phyloP scores from a whole-genome alignment of 441 rosid species.

The Aleurites moluccanus region DNA sequence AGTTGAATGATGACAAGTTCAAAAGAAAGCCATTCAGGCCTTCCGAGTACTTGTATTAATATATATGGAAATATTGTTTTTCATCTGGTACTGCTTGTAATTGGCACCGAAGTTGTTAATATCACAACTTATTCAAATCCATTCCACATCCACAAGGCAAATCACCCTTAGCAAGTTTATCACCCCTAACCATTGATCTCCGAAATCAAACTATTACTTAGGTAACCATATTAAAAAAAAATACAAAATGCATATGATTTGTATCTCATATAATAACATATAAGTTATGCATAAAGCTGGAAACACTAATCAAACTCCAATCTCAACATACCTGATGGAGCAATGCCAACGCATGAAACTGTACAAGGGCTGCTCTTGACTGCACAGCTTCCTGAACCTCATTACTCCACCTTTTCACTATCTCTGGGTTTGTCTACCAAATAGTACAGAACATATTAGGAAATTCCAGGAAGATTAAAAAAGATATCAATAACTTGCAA shows the following conservation, averaged over 20 bases:
- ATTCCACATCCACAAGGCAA: not conserved
- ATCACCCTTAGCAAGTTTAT: not conserved
- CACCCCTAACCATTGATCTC: not conserved
- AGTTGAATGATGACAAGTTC: not conserved
- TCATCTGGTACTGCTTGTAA: not conserved
- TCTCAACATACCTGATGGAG: slow-evolving; percentile 71
- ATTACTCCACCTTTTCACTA: slow-evolving; percentile 99
- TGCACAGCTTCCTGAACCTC: slow-evolving; percentile 99
- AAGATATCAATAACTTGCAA: not conserved
- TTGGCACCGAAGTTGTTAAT: not conserved
- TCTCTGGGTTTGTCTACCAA: slow-evolving; percentile 88
- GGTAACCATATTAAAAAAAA: not conserved
- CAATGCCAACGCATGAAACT: slow-evolving; percentile 94
- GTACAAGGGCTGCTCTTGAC: slow-evolving; percentile 96
- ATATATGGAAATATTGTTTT: too few species aligned
- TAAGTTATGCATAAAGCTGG: not conserved
- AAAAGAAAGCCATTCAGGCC: not conserved
- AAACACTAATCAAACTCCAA: slow-evolving; percentile 12
- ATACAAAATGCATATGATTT: not conserved
- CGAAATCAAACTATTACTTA: not conserved
- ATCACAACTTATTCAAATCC: not conserved
- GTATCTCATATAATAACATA: not conserved
- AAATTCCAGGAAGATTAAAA: not conserved
- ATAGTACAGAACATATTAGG: slow-evolving; percentile 16
- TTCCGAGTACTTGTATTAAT: too few species aligned